phyloP scores from a whole-genome alignment of 257 asterid genomes.

The Orobanche coerulescens region DNA sequence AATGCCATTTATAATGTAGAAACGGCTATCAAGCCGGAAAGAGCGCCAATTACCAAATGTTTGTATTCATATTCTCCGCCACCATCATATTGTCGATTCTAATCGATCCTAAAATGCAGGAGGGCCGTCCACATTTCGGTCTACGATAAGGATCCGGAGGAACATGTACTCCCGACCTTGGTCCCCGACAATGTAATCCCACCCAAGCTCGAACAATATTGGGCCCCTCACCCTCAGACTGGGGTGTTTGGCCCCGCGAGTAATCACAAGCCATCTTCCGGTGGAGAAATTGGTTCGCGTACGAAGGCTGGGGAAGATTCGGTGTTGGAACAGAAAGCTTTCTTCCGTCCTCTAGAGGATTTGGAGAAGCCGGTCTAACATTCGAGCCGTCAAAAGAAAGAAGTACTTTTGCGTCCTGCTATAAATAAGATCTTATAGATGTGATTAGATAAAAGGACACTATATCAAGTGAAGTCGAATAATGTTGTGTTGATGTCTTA shows the following conservation, averaged over 20 bases:
- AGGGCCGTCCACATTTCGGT: conserved; percentile 62
- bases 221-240: conserved; percentile 83
- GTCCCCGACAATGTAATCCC: conserved; percentile 59
- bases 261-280: conserved; percentile 27
- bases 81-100: background rate
- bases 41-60: too few species aligned
- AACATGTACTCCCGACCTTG: conserved; percentile 33
- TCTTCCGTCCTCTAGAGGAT: conserved; percentile 82
- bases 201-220: conserved; percentile 41
- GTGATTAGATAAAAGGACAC: background rate
- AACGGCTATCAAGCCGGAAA: background rate
- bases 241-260: conserved; percentile 77
- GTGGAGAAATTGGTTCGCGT: conserved; percentile 24
- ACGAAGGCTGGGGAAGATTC: conserved; percentile 28
- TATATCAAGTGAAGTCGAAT: conserved; percentile 3
- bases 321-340: conserved; percentile 71
- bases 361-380: conserved; percentile 60
- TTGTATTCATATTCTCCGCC: background rate
- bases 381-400: background rate
- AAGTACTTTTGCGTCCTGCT: conserved; percentile 1
- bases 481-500: conserved; percentile 4
- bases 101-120: conserved; percentile 27
- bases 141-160: conserved; percentile 83
- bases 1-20: background rate
- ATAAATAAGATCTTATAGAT: conserved; percentile 17